Percentiles rank a stretch among this genome's conserved stretches.
phyloP scores from a whole-genome alignment of 176 grass and related monocot species.

The Saccharum officinarum region DNA sequence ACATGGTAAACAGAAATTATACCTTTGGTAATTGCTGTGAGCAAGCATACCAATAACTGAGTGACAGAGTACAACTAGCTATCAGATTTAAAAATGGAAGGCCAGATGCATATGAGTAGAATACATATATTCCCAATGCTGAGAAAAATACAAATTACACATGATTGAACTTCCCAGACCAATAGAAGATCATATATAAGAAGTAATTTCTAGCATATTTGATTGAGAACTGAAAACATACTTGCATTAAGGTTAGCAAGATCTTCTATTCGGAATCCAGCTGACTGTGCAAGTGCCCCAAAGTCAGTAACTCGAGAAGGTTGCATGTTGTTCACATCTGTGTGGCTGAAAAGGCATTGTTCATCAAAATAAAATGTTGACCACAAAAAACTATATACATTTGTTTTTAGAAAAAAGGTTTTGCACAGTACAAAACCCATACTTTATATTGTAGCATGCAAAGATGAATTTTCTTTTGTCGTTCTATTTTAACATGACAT shows the following conservation, averaged over 20 bases:
- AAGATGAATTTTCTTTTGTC: background rate
- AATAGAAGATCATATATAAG: constrained; percentile 3
- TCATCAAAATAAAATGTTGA: constrained; percentile 7
- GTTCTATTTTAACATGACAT: constrained; percentile 6
- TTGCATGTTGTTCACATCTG: constrained; percentile 62
- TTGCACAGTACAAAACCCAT: background rate
- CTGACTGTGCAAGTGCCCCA: constrained; percentile 55
- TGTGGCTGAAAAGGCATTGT: constrained; percentile 37
- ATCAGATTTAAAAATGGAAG: constrained; percentile 2
- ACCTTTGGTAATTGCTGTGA: background rate
- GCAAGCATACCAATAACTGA: background rate
- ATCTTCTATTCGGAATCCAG: constrained; percentile 68
- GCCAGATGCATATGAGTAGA: background rate
- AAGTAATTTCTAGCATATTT: background rate
- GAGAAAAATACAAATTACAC: background rate
- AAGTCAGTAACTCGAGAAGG: constrained; percentile 61
- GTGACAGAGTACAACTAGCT: background rate
- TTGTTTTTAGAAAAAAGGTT: background rate
- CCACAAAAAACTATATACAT: constrained; percentile 24
- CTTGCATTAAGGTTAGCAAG: constrained; percentile 52
- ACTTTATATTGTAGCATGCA: background rate
- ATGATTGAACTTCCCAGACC: background rate
- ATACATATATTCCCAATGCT: background rate
- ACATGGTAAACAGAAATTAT: background rate
- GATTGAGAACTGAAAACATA: constrained; percentile 45